Base-by-base conservation (phyloP, 345 rosid species). In the Gossypium raimondii region DNA sequence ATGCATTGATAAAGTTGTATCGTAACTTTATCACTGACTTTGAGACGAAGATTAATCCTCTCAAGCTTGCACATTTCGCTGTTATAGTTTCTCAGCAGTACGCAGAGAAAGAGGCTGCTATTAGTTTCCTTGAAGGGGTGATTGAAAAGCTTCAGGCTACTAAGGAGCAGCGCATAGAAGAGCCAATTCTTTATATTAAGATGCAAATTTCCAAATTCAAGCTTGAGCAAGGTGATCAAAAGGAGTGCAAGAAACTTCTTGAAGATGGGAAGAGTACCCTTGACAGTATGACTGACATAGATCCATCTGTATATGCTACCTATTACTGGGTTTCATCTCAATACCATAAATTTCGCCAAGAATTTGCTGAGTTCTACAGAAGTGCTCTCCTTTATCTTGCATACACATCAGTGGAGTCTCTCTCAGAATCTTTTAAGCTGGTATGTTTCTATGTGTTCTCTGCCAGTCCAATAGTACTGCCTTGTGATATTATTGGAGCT, bases 251-350 rank as follows among this genome's bases (percentile, higher is more conserved):
- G 84, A 87, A 87, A 75, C 89, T 92, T 84, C 86, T 96, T 72
- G 99, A 96, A 11, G 94, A 89, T 85, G 98, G 97, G 57, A 90
- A 90, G 83, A 87, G 81, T 58, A 89, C 90, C 27, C 92, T 92
- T 45, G 97, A 93, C 86, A 86, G 93, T 68, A 92, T 96, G 97
- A 96, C 97, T 41, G 99, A 96, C 79, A 96, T 96, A 67, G 99
- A 96, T 84, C 99, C 99, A 18, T 87, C 99, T 0, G 99, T 96
- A 3, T 84, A 90, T 77, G 94, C 97, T 59, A 93, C 84, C 82
- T 92, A 86, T 73, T 92, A 89, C 76, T 93, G 99, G 99, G 93
- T 93, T 68, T 88, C 99, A 56, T 93, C 94, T 73, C 97, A 96
- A 79, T 93, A 83, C 77, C 87, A 93, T 70, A 96, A 96, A 79